These are phyloP conservation scores for Pseudopyricularia javanii DNA, from an alignment of 2,329 filamentous ascomycete species.

Conservation along the genomic window DNA sequence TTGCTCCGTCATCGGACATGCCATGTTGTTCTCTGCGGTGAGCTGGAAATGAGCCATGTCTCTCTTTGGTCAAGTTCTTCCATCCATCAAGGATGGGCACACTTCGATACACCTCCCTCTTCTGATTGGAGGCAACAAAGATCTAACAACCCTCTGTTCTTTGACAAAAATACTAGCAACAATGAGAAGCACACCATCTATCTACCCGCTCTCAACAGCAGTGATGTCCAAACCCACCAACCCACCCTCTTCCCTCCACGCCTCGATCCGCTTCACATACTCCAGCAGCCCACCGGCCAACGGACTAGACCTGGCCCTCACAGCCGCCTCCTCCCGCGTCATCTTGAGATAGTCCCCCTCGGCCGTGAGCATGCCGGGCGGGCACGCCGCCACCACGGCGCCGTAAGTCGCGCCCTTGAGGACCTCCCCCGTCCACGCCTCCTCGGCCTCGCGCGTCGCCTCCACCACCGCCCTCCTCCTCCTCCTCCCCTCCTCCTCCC, in stretches of 20 bases:
- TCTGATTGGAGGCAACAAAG: no score
- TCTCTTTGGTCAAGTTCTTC: no score
- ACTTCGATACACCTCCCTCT: no score
- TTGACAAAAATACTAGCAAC: no score
- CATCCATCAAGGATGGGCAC: no score
- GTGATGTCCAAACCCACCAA: background rate
- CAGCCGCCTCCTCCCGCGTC: background rate
- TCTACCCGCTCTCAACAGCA: background rate
- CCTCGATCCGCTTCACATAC: background rate
- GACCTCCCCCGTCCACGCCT: background rate
- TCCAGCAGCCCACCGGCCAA: background rate
- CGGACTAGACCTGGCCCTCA: background rate
- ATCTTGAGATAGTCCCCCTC: background rate
- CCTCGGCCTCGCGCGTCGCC: background rate
- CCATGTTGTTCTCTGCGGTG: no score
- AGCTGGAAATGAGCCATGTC: no score
- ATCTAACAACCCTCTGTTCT: no score
- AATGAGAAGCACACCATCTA: background rate
- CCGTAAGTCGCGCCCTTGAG: background rate
- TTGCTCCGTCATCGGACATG: no score
- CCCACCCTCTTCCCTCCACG: background rate
- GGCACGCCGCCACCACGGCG: background rate
- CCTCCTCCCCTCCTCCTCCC: no score
- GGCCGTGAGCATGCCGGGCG: background rate
- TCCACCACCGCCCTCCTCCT: background rate